Base-by-base conservation (phyloP, 1,139 yeast genomes). In the Komagataea norvegica region DNA sequence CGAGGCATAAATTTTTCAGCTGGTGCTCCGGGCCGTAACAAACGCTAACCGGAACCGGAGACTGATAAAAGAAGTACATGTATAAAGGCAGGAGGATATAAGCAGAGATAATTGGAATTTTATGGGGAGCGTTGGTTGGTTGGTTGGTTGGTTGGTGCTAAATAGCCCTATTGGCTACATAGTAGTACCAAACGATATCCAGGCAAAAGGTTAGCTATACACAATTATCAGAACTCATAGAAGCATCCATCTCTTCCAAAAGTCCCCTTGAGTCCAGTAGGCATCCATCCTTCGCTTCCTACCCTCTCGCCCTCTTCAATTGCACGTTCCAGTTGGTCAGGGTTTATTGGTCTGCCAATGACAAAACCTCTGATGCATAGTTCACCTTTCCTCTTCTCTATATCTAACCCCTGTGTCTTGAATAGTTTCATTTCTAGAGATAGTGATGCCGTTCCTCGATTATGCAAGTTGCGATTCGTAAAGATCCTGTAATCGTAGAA, bases 161-260 rank as follows among this genome's bases (percentile, higher is more conserved):
- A n/a, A n/a, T n/a, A n/a, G n/a, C n/a, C n/a, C n/a, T n/a, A n/a
- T n/a, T n/a, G n/a, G n/a, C n/a, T n/a, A n/a, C n/a, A n/a, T n/a
- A n/a, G n/a, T n/a, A n/a, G n/a, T n/a, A n/a, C n/a, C n/a, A n/a
- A n/a, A n/a, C n/a, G n/a, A n/a, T n/a, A n/a, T n/a, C n/a, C n/a
- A n/a, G n/a, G n/a, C n/a, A n/a, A n/a, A n/a, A n/a, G n/a, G n/a
- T n/a, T n/a, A n/a, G n/a, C n/a, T n/a, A n/a, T n/a, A n/a, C n/a
- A n/a, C n/a, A n/a, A n/a, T n/a, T n/a, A n/a, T 34, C 30, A 31
- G 13, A 22, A 23, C 29, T 61, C 65, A 53, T 78, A 83, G 48
- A 82, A 71, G 53, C 91, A 81, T 1, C 91, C 89, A 57, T 83
- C 93, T 31, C 60, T 65, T 9, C 88, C 91, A 71, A 81, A 80